Base-by-base conservation (phyloP, 108 stramenopile genomes). In the Fragilaria crotonensis region DNA sequence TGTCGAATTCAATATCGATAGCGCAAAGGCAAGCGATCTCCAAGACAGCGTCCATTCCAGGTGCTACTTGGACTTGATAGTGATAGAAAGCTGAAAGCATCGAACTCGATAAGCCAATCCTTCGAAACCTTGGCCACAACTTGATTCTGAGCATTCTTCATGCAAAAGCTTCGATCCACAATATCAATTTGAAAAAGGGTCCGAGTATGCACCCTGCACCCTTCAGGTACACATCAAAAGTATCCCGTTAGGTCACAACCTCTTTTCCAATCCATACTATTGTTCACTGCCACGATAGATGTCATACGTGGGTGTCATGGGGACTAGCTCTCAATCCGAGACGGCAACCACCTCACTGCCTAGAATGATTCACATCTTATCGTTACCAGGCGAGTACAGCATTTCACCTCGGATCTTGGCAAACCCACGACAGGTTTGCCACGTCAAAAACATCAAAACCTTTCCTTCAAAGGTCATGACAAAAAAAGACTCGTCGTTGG, bases 1-100 rank as follows among this genome's bases (percentile, higher is more conserved):
- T 81, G 54, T 88, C 87, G 58, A 85, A 84, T 63, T 88, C 86
- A 63, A 85, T 83, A 71, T 88, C 87, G 54, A 88, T 88, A 26
- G 83, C 83, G 60, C 87, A 88, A 5, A 71, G 68, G 71, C 87
- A 88, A 20, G 87, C 83, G 29, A 88, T 48, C 3, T 85, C 87
- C 20, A 88, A 54, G 11, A 76, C 48, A 25, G 82, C 73, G 67
- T 88, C 87, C 87, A 88, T 88, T 0, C 87, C 87, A 44, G 73
- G 64, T 3, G 81, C 80, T 0, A 88, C 67, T 52, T 77, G 70
- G 9, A 88, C 68, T 65, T 88, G 83, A 63, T 88, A 88, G 64
- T 88, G 87, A 55, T 88, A n/a, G n/a, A n/a, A n/a, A n/a, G n/a
- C n/a, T 82, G 59, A 81, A 82, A 33, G 63, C 63, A 75, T 88